These are phyloP conservation scores for Cucumis hystrix DNA, from an alignment of 306 rosid species.

Conservation along the genomic window DNA sequence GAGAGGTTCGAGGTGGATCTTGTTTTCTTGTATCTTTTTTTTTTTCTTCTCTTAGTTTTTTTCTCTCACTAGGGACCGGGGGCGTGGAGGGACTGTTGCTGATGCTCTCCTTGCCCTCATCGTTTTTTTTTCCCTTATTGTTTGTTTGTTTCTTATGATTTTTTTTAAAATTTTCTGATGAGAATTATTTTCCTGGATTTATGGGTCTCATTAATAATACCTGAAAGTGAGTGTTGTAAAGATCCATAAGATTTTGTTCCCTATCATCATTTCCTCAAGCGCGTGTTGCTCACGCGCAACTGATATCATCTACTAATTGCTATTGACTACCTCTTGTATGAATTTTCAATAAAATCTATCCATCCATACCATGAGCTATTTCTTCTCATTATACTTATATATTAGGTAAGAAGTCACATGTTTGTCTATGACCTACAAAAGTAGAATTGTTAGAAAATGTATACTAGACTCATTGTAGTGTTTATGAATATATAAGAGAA, in stretches of 20 bases:
- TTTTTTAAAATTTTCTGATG: not conserved
- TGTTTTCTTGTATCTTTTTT: slow-evolving; percentile 45
- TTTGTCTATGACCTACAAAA: no score
- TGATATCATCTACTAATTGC: no score
- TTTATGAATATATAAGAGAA: no score
- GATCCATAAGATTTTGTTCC: slow-evolving; percentile 9
- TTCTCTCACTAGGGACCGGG: not conserved
- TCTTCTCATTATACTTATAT: no score
- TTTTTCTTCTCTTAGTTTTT: not conserved
- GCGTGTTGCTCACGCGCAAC: not conserved
- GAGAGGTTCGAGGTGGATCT: slow-evolving; percentile 98
- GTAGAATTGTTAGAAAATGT: no score
- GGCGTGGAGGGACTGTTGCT: slow-evolving; percentile 6
- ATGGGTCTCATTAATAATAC: slow-evolving; percentile 11
- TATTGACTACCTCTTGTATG: no score
- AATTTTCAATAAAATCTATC: no score
- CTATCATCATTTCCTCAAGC: not conserved
- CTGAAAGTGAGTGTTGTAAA: slow-evolving; percentile 10
- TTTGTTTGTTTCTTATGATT: slow-evolving; percentile 4
- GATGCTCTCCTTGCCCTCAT: not conserved
- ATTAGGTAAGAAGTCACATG: no score
- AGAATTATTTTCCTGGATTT: slow-evolving; percentile 8
- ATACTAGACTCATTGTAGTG: no score
- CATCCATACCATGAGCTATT: no score
- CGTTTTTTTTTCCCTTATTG: not conserved